phyloP scores from a whole-genome alignment of 2,329 filamentous ascomycete genomes.

The Fusarium sp. region DNA sequence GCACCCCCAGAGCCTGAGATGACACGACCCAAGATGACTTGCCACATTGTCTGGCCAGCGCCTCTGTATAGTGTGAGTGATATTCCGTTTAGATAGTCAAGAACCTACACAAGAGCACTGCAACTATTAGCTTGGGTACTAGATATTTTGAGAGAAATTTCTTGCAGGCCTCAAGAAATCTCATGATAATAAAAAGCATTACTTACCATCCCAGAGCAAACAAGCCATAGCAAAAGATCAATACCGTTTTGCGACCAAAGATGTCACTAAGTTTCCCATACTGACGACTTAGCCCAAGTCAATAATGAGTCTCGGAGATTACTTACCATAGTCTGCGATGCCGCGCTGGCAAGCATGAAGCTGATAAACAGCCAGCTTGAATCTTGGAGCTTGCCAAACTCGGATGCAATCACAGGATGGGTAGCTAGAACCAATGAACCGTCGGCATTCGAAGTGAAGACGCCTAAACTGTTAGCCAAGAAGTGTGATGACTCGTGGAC shows the following conservation, averaged over 20 bases:
- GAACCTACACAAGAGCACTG: conserved; percentile 42
- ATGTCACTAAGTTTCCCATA: conserved; percentile 53
- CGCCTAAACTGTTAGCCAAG: conserved; percentile 48
- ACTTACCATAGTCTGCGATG: conserved; percentile 60
- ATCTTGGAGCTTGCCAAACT: conserved; percentile 70
- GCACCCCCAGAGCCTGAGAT: conserved; percentile 68
- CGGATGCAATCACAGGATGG: conserved; percentile 72
- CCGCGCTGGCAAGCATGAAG: conserved; percentile 53
- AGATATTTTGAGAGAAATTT: not conserved
- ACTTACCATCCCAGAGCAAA: conserved; percentile 58
- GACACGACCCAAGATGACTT: conserved; percentile 66
- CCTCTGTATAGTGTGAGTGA: conserved; percentile 50
- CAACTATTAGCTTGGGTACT: not conserved
- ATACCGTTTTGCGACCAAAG: conserved; percentile 47
- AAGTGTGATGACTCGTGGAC: not conserved
- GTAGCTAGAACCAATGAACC: conserved; percentile 76
- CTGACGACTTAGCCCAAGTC: conserved; percentile 27
- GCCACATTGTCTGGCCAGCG: conserved; percentile 61
- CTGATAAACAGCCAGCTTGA: conserved; percentile 62
- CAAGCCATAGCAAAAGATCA: conserved; percentile 49
- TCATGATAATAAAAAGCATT: not conserved
- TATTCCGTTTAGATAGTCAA: accelerated
- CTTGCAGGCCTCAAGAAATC: not conserved
- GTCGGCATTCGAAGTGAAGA: conserved; percentile 78
- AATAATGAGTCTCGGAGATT: not conserved